Conservation (phyloP, 1,284 basidiomycete genomes). For the Pyrrhoderma lamaoense region DNA sequence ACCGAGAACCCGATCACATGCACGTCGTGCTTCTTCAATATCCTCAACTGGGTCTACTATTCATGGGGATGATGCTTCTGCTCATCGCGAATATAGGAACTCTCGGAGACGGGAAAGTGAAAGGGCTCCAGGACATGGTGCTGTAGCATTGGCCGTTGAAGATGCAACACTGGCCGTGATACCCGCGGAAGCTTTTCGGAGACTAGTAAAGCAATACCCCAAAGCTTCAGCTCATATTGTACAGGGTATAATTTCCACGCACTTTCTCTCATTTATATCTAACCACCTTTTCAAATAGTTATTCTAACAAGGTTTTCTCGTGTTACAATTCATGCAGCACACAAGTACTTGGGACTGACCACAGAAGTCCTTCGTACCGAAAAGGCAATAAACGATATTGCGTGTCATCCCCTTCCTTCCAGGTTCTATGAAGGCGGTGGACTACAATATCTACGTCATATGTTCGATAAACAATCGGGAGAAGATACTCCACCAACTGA, state of each 20-base stretch:
- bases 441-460: conserved; percentile 80
- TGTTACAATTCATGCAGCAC: conserved; percentile 94
- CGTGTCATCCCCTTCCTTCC: conserved; percentile 87
- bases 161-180: conserved; percentile 98
- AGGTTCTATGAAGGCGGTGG: conserved; percentile 95
- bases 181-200: conserved; percentile 91
- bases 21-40: conserved; percentile 9
- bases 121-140: conserved; percentile 37
- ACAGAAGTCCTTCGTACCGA: conserved; percentile 94
- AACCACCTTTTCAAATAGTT: conserved; percentile 39
- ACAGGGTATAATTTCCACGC: conserved; percentile 62
- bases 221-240: conserved; percentile 98
- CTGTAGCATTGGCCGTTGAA: conserved; percentile 84
- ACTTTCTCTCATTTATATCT: not conserved
- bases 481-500: conserved; percentile 36
- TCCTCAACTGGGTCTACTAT: conserved; percentile 15
- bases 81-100: conserved; percentile 2
- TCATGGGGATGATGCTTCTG: conserved; percentile 11
- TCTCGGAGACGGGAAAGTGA: not conserved
- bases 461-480: conserved; percentile 57
- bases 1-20: conserved; percentile 3
- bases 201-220: conserved; percentile 90
- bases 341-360: conserved; percentile 93
- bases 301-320: conserved; percentile 94
- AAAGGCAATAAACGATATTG: conserved; percentile 93